A percentile compares a stretch with the other conserved stretches of the same genome.
Conservation (phyloP, 1,284 basidiomycete genomes). For the Ceratobasidium sp. region DNA sequence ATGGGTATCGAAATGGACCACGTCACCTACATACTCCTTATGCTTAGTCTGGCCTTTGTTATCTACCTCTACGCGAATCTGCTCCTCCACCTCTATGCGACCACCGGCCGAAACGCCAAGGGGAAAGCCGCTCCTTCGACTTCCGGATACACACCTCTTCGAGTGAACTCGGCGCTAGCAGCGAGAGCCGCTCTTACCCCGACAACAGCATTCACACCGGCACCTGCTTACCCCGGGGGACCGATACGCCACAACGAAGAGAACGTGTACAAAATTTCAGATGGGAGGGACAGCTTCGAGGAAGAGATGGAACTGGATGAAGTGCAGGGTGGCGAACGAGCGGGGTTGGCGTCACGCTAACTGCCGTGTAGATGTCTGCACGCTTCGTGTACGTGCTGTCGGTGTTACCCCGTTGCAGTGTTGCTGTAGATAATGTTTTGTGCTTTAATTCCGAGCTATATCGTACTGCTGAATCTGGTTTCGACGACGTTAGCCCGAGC, state of each 20-base stretch:
- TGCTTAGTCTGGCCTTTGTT: constrained; percentile 84
- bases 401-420: constrained; percentile 15
- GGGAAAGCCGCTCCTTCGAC: constrained; percentile 22
- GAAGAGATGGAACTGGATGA: constrained; percentile 43
- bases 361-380: background rate
- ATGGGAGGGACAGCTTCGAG: constrained; percentile 41
- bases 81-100: constrained; percentile 68
- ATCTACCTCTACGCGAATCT: constrained; percentile 76
- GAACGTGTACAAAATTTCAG: constrained; percentile 38
- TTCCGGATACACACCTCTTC: constrained; percentile 27
- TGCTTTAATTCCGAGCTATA: background rate
- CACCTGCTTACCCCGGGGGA: constrained; percentile 36
- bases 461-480: background rate
- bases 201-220: constrained; percentile 37
- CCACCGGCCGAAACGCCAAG: constrained; percentile 68
- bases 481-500: background rate
- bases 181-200: constrained; percentile 8
- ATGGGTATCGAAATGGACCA: constrained; percentile 83
- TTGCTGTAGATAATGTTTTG: constrained; percentile 10
- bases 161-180: constrained; percentile 21
- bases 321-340: constrained; percentile 14
- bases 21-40: constrained; percentile 85
- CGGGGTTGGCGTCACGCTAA: constrained; percentile 15
- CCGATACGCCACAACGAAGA: constrained; percentile 29
- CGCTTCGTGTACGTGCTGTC: constrained; percentile 3